Evolutionary conservation across 768 basidiomycete genomes (phyloP).

Genomic region (Gloeophyllum trabeum): DNA sequence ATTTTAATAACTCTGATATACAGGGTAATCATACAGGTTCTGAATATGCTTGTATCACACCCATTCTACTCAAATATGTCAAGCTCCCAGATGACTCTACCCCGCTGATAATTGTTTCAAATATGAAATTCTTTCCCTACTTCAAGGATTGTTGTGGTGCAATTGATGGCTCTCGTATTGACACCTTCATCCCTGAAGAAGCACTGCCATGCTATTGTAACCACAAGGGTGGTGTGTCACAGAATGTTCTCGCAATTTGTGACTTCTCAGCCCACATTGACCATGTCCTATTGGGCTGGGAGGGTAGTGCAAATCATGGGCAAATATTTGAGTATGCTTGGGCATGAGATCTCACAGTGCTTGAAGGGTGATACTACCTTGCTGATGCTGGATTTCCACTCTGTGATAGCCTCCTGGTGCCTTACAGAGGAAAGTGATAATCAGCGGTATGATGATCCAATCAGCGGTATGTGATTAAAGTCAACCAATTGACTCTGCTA

Average conservation of each 20-base stretch:
- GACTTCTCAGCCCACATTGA: slow-evolving; percentile 13
- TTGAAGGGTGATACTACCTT: slow-evolving; percentile 17
- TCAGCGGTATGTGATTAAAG: background rate
- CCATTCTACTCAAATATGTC: slow-evolving; percentile 18
- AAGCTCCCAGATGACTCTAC: slow-evolving; percentile 7
- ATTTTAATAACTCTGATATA: too few species aligned
- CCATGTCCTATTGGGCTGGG: slow-evolving; percentile 17
- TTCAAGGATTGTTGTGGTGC: slow-evolving; percentile 19
- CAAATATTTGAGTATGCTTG: slow-evolving; percentile 14
- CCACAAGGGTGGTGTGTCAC: slow-evolving; percentile 13
- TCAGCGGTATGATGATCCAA: slow-evolving; percentile 4
- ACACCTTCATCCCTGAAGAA: slow-evolving; percentile 9
- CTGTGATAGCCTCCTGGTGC: slow-evolving; percentile 15
- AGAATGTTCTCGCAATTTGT: slow-evolving; percentile 19
- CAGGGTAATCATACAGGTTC: too few species aligned
- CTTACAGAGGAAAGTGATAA: slow-evolving; percentile 18
- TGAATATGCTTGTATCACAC: slow-evolving; percentile 13
- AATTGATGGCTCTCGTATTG: slow-evolving; percentile 23
- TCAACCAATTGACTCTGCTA: background rate
- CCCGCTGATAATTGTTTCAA: slow-evolving; percentile 13
- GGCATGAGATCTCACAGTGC: slow-evolving; percentile 11
- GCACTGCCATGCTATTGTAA: slow-evolving; percentile 9
- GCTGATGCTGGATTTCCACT: slow-evolving; percentile 20
- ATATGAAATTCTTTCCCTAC: slow-evolving; percentile 22
- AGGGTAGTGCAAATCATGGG: slow-evolving; percentile 18